Conservation (phyloP, 2,329 filamentous ascomycete genomes). For the Peltaster fructicola region DNA sequence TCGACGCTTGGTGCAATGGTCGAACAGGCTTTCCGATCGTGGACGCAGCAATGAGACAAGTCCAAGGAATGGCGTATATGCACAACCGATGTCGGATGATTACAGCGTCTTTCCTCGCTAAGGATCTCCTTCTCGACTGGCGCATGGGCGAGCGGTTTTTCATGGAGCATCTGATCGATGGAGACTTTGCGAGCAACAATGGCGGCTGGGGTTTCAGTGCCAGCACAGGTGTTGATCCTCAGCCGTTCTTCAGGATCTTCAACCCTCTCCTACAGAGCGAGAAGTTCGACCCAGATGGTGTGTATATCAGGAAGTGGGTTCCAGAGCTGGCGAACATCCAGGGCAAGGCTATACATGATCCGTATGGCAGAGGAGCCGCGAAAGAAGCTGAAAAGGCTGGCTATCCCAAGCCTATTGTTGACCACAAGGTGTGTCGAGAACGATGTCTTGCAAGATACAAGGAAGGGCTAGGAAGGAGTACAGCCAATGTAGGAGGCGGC, state of each 20-base stretch:
- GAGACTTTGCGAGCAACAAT: constrained; percentile 66
- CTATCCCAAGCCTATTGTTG: constrained; percentile 59
- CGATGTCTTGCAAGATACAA: constrained; percentile 56
- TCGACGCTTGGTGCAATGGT: constrained; percentile 57
- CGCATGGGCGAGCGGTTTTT: constrained; percentile 65
- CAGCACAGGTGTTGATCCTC: constrained; percentile 59
- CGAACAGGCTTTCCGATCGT: constrained; percentile 68
- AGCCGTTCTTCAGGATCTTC: constrained; percentile 83
- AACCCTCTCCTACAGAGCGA: constrained; percentile 73
- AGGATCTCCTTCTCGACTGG: constrained; percentile 72
- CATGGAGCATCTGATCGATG: constrained; percentile 64
- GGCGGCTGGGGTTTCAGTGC: constrained; percentile 51
- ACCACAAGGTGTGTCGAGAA: constrained; percentile 52
- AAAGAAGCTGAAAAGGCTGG: constrained; percentile 43
- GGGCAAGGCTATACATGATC: constrained; percentile 62
- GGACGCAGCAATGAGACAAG: constrained; percentile 71
- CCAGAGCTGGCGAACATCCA: constrained; percentile 49
- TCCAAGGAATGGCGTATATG: constrained; percentile 54
- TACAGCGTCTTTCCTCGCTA: constrained; percentile 61
- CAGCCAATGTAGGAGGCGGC: constrained; percentile 21
- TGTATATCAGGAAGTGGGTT: constrained; percentile 71
- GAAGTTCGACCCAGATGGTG: constrained; percentile 63
- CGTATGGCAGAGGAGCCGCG: constrained; percentile 48
- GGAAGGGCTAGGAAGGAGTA: constrained; percentile 37
- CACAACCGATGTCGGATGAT: constrained; percentile 79